Conservation (phyloP, 768 basidiomycete genomes). For the Chalciporus sphaerocephalus region DNA sequence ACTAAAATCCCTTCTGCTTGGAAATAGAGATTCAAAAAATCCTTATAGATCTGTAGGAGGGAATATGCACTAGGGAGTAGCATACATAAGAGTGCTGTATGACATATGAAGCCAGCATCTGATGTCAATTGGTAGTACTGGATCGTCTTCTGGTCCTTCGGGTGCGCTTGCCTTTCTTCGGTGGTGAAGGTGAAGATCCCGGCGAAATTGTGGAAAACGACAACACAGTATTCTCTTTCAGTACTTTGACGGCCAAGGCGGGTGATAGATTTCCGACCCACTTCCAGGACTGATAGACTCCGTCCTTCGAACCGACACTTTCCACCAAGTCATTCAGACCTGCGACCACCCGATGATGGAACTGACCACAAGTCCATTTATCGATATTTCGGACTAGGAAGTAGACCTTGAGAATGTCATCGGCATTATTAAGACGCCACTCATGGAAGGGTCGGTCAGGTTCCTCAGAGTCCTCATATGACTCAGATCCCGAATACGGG, state of each 20-base stretch:
- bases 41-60: conserved; percentile 11
- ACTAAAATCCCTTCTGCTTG: conserved; percentile 76
- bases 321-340: conserved; percentile 39
- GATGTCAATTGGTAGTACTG: conserved; percentile 8
- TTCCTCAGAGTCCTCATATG: conserved; percentile 7
- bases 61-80: conserved; percentile 4
- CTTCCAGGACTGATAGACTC: conserved; percentile 46
- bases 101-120: background rate
- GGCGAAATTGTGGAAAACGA: conserved; percentile 28
- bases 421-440: conserved; percentile 44
- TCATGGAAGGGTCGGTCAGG: conserved; percentile 38
- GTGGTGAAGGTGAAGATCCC: conserved; percentile 20
- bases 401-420: conserved; percentile 46
- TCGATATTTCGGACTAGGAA: conserved; percentile 52
- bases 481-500: conserved; percentile 35
- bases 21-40: conserved; percentile 42
- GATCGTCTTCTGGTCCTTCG: conserved; percentile 29
- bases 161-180: conserved; percentile 30
- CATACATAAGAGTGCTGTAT: background rate
- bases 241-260: conserved; percentile 13
- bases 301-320: conserved; percentile 30
- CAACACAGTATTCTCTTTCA: conserved; percentile 36
- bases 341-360: conserved; percentile 35
- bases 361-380: conserved; percentile 44
- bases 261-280: conserved; percentile 34